Percentiles rank a stretch among this genome's conserved stretches.
These are phyloP conservation scores for Aspergillus hancockii DNA, from an alignment of 495 filamentous ascomycete genomes.

Conservation along the genomic window DNA sequence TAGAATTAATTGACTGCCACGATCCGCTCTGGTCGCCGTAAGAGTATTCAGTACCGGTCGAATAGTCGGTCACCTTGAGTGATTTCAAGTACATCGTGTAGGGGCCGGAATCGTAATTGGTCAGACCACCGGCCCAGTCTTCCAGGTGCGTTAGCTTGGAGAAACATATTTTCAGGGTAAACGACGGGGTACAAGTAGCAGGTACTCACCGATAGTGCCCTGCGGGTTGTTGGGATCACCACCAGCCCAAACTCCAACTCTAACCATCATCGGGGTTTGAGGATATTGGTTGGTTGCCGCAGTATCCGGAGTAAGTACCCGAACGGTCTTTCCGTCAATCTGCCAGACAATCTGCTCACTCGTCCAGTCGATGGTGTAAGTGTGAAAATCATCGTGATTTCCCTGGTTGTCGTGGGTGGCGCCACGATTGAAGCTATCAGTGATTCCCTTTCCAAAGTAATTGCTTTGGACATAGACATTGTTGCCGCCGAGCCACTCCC, in stretches of 20 bases:
- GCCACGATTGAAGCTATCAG: conserved; percentile 64
- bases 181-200: not conserved
- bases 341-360: conserved; percentile 67
- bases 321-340: conserved; percentile 68
- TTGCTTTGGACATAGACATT: conserved; percentile 67
- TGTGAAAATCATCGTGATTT: conserved; percentile 65
- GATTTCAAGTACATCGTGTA: conserved; percentile 83
- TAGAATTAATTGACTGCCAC: conserved; percentile 76
- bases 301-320: conserved; percentile 64
- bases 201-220: conserved; percentile 65
- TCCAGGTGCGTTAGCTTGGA: conserved; percentile 20
- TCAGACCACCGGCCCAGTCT: conserved; percentile 84
- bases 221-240: conserved; percentile 65
- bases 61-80: conserved; percentile 82
- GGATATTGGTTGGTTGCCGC: conserved; percentile 72
- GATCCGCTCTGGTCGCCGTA: conserved; percentile 76
- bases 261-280: conserved; percentile 84
- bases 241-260: conserved; percentile 84
- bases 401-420: conserved; percentile 53
- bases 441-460: conserved; percentile 84
- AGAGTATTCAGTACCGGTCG: conserved; percentile 77
- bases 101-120: conserved; percentile 76
- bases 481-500: conserved; percentile 79
- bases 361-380: conserved; percentile 86
- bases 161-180: conserved; percentile 3